phyloP scores from a whole-genome alignment of 345 rosid genomes.

The Gossypium arboreum region DNA sequence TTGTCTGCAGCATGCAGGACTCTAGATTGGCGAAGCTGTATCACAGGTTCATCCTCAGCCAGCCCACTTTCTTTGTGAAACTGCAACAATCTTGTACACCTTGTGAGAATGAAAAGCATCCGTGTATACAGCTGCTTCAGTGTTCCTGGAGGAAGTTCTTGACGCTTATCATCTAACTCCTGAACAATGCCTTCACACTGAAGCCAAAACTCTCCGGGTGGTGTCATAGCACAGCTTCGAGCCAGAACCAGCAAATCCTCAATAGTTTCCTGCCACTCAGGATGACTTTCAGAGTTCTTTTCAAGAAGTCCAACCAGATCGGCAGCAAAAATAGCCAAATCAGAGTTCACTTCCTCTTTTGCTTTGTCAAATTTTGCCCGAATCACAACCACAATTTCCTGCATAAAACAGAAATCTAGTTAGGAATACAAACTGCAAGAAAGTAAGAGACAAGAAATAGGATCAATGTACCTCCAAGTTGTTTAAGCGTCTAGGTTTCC shows the following conservation, averaged over 20 bases:
- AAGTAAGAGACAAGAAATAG: constrained; percentile 6
- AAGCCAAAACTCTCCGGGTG: constrained; percentile 98
- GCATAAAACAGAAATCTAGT: constrained; percentile 22
- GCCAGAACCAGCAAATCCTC: constrained; percentile 96
- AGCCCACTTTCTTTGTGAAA: constrained; percentile 97
- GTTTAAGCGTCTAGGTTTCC: constrained; percentile 86
- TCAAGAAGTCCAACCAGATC: constrained; percentile 96
- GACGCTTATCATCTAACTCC: constrained; percentile 96
- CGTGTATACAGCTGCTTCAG: constrained; percentile 92
- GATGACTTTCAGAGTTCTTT: constrained; percentile 94
- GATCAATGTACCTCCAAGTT: constrained; percentile 66
- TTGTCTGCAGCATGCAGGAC: constrained; percentile 72
- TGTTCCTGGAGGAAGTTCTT: constrained; percentile 88
- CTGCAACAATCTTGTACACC: constrained; percentile 96
- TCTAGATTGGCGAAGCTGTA: constrained; percentile 78
- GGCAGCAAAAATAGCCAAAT: constrained; percentile 93
- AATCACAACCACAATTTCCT: constrained; percentile 85
- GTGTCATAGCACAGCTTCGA: constrained; percentile 91
- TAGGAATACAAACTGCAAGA: constrained; percentile 18
- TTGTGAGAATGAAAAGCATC: constrained; percentile 97
- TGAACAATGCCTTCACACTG: constrained; percentile 99
- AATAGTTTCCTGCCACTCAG: constrained; percentile 91
- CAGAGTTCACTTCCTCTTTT: constrained; percentile 99
- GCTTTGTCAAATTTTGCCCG: constrained; percentile 93
- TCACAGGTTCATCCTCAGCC: constrained; percentile 67